phyloP scores from a whole-genome alignment of 1,139 yeast species.

The Hanseniaspora gamundiae region DNA sequence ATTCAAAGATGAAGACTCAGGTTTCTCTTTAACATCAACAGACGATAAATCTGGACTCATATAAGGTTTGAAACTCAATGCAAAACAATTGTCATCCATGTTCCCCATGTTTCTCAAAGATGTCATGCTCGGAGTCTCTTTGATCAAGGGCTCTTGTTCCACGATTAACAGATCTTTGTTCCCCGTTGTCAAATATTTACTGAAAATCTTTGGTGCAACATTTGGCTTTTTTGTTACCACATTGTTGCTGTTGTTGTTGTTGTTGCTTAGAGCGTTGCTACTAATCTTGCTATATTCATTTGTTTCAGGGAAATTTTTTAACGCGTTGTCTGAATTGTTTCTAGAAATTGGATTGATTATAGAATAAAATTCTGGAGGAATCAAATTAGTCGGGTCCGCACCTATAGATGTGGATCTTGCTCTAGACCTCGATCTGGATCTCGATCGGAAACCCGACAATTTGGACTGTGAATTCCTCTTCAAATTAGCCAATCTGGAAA shows the following conservation, averaged over 20 bases:
- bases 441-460: background rate
- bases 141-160: background rate
- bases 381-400: conserved; percentile 10
- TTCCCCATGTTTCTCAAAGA: no score
- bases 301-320: conserved; percentile 3
- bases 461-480: background rate
- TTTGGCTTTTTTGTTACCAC: background rate
- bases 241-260: no score
- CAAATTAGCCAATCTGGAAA: background rate
- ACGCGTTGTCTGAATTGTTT: conserved; percentile 16
- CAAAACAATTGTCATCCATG: no score
- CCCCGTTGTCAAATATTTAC: conserved; percentile 1
- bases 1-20: no score
- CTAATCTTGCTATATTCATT: no score
- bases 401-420: background rate
- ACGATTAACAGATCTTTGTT: background rate
- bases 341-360: conserved; percentile 11
- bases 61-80: no score
- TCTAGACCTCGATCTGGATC: background rate
- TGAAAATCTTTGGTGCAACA: background rate
- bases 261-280: no score
- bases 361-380: conserved; percentile 25
- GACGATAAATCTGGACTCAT: no score
- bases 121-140: background rate
- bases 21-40: no score